Base-by-base conservation (phyloP, 2,329 filamentous ascomycete species). In the Ascochyta lentis region DNA sequence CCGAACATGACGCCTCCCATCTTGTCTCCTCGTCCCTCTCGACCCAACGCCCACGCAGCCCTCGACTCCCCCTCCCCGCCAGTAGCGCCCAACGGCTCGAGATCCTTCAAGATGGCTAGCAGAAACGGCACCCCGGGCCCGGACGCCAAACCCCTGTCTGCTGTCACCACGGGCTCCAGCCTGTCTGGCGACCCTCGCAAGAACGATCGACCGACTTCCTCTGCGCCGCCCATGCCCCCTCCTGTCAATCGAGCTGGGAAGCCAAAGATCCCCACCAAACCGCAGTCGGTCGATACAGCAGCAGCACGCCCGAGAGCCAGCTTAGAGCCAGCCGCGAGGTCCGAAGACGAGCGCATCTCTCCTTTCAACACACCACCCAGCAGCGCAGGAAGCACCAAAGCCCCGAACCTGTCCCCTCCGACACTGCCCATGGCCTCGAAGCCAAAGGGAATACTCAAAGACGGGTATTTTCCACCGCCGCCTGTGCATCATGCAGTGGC, bases 281-380 rank as follows among this genome's bases (percentile, higher is more conserved):
- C 70, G 3, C 68, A 71, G 31, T 67, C 74, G 3, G 58, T 67
- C 6, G 70, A 74, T 16, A 53, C 60, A 6, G 27, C 59, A 27
- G 46, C 60, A 27, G 46, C 59, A 5, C 70, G 65, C 23, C 42
- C 53, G 3, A 41, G 53, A 26, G 39, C 61, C 6, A 67, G 63
- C 13, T 52, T 75, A 31, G 78, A 67, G 31, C 79, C 70, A 40
- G 76, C 69, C 73, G 79, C 58, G 77, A 80, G 68, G 70, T 56
- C 60, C 5, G 70, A 73, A 3, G 80, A 83, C 38, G 79, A 80
- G 29, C 77, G 78, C 46, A 69, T 87, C 0, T 96, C 94, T 1
- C 93, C 94, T 0, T 96, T 97, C 70, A 92, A 83, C 68, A 96
- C 92, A 33, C 92, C 92, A 16, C 92, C 93, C 0, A 88, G 86